phyloP scores from a whole-genome alignment of 192 early-diverging fungal species.

The Glomus cerebriforme region DNA sequence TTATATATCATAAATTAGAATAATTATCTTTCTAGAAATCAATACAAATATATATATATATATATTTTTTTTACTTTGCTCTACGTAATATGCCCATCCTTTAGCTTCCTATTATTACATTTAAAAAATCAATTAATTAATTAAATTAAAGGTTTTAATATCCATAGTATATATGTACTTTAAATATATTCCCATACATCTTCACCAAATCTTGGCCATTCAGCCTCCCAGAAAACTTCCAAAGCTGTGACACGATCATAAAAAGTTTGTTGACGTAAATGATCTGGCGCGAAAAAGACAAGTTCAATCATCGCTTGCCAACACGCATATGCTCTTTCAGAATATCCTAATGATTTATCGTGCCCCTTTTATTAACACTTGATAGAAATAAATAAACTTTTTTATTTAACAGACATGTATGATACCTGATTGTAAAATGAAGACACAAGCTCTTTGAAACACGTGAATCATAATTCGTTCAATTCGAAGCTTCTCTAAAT shows the following conservation, averaged over 20 bases:
- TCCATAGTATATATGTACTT: not conserved
- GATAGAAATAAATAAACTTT: not conserved
- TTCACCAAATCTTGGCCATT: conserved; percentile 57
- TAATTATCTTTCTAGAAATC: not conserved
- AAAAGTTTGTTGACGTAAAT: conserved; percentile 38
- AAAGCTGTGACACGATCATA: conserved; percentile 43
- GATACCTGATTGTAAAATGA: conserved; percentile 58
- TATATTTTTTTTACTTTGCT: conserved; percentile 29
- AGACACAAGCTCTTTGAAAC: conserved; percentile 47
- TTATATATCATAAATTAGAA: not conserved
- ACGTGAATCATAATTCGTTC: conserved; percentile 57
- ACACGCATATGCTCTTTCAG: conserved; percentile 49
- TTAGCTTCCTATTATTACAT: conserved; percentile 37
- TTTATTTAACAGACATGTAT: not conserved
- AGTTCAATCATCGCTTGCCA: conserved; percentile 58
- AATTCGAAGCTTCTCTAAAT: conserved; percentile 32
- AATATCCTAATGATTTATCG: conserved; percentile 43
- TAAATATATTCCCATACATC: conserved; percentile 26
- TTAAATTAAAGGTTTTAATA: too few relatives aligned
- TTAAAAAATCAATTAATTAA: too few relatives aligned
- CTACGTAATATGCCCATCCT: conserved; percentile 51
- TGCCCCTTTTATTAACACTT: not conserved
- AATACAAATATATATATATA: not conserved
- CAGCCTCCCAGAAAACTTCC: conserved; percentile 57
- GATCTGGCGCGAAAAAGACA: conserved; percentile 42